Evolutionary conservation across 2,329 filamentous ascomycete species (phyloP).

Genomic region (Verruconis gallopava): DNA sequence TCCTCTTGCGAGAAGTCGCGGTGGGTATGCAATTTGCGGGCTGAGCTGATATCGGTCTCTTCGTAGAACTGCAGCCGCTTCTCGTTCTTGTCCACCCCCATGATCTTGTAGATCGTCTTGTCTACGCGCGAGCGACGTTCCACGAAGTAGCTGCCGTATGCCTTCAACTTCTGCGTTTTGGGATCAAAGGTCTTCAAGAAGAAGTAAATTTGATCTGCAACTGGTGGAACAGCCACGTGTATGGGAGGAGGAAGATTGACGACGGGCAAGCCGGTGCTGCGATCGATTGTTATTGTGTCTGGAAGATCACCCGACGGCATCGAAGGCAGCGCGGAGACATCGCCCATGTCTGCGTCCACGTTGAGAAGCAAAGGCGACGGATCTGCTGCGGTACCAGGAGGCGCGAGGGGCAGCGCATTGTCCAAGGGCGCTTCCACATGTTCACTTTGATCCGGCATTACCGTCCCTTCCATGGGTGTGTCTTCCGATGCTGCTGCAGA

Average conservation of each 20-base stretch:
- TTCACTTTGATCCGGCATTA: background rate
- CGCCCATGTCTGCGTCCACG: background rate
- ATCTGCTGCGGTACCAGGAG: background rate
- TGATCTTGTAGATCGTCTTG: conserved; percentile 19
- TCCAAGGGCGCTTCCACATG: background rate
- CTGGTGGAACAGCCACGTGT: conserved; percentile 13
- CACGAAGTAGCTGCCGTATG: conserved; percentile 21
- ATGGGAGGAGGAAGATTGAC: conserved; percentile 15
- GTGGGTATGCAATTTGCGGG: conserved; percentile 17
- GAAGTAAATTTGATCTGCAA: conserved; percentile 22
- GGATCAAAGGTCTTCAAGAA: conserved; percentile 28
- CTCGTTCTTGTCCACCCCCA: conserved; percentile 18
- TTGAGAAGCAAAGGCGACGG: background rate
- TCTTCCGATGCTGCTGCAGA: too few species aligned
- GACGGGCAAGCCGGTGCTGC: conserved; percentile 3
- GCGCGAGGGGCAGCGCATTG: background rate
- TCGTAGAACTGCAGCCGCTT: conserved; percentile 38
- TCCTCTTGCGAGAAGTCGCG: conserved; percentile 20
- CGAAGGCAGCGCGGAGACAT: background rate
- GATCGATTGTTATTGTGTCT: conserved; percentile 1
- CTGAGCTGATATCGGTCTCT: conserved; percentile 25
- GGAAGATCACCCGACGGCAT: background rate
- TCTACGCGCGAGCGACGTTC: conserved; percentile 22
- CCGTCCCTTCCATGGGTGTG: background rate
- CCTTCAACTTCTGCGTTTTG: conserved; percentile 21